A percentile compares a stretch with the other conserved stretches of the same genome.
Conservation (phyloP, 1,284 basidiomycete species). For the Pulveroboletus ridleyi region DNA sequence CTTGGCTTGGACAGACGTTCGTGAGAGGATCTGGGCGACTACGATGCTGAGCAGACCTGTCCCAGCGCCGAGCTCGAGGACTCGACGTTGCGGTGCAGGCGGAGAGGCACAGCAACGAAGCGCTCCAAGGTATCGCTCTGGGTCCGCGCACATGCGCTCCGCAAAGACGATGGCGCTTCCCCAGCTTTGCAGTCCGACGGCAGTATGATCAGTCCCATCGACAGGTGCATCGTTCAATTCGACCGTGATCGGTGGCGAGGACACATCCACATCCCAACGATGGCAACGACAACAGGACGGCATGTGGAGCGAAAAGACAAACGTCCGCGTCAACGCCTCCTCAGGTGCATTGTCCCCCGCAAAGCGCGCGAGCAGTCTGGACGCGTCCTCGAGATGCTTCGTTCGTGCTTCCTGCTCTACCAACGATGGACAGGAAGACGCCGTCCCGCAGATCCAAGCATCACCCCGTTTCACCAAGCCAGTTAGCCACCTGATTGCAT, state of each 20-base stretch:
- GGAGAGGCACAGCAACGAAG: conserved; percentile 1
- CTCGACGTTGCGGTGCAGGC: conserved; percentile 41
- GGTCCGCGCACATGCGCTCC: conserved; percentile 67
- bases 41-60: conserved; percentile 86
- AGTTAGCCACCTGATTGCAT: conserved; percentile 62
- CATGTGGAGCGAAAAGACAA: conserved; percentile 50
- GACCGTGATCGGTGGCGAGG: conserved; percentile 46
- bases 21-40: conserved; percentile 61
- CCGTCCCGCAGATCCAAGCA: conserved; percentile 45
- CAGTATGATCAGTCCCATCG: conserved; percentile 74
- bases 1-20: conserved; percentile 18
- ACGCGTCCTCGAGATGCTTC: conserved; percentile 45
- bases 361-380: conserved; percentile 68
- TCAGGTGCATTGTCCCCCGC: conserved; percentile 44
- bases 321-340: conserved; percentile 56
- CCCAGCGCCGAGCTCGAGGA: conserved; percentile 89
- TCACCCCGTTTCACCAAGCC: conserved; percentile 68
- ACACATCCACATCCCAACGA: neutral
- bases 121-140: conserved; percentile 48
- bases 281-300: conserved; percentile 10
- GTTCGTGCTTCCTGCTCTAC: conserved; percentile 40
- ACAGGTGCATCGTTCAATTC: conserved; percentile 84
- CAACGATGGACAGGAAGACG: conserved; percentile 21
- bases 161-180: conserved; percentile 82
- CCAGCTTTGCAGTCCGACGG: conserved; percentile 91